Conservation (phyloP, 306 rosid genomes). For the Ochetophila trinervis region DNA sequence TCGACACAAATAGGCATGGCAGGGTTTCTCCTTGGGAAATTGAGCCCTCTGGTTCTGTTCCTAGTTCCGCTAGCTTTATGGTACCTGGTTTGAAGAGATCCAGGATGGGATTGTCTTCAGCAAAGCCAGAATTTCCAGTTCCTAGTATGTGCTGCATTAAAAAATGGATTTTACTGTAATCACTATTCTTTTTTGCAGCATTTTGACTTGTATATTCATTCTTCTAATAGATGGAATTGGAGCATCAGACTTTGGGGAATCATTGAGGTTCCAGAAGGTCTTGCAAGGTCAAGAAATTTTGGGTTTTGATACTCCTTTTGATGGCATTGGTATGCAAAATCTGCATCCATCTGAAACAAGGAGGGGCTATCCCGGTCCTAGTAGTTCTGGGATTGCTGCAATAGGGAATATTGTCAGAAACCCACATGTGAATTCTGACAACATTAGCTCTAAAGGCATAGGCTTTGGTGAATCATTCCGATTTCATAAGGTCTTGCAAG, state of each 20-base stretch:
- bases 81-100: conserved; percentile 79
- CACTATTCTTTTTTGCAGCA: conserved; percentile 1
- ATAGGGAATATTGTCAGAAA: conserved; percentile 55
- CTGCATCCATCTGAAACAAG: conserved; percentile 55
- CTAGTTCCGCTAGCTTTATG: conserved; percentile 52
- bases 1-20: conserved; percentile 61
- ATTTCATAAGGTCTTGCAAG: conserved; percentile 99
- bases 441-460: conserved; percentile 48
- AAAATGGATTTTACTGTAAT: neutral
- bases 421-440: conserved; percentile 44
- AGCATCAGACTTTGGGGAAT: conserved; percentile 88
- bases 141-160: conserved; percentile 49
- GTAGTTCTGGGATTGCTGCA: conserved; percentile 46
- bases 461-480: conserved; percentile 79
- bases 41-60: conserved; percentile 73
- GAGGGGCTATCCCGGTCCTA: conserved; percentile 64
- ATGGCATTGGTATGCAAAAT: conserved; percentile 47
- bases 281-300: conserved; percentile 99
- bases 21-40: conserved; percentile 99
- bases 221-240: conserved; percentile 75
- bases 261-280: conserved; percentile 96
- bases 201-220: conserved; percentile 15
- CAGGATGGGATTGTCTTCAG: conserved; percentile 57
- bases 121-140: conserved; percentile 63
- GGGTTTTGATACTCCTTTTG: conserved; percentile 56